Conservation (phyloP, 2,329 filamentous ascomycete species). For the Eutypa lata region DNA sequence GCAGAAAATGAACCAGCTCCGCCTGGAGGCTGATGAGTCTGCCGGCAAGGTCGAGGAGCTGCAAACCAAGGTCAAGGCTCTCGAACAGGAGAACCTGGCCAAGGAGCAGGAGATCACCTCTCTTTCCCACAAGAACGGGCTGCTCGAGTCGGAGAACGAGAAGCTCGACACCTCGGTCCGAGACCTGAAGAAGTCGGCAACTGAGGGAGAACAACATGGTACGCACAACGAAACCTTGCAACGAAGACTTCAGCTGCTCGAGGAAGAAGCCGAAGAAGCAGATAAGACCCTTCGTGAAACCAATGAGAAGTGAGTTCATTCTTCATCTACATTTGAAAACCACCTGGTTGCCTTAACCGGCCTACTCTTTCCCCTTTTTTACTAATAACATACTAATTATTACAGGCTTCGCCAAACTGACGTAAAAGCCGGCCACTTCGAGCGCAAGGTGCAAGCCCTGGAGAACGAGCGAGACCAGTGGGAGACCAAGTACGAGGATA, state of each 20-base stretch:
- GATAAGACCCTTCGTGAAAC: conserved; percentile 95
- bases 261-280: conserved; percentile 95
- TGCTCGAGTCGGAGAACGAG: conserved; percentile 87
- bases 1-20: conserved; percentile 93
- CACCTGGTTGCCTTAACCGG: too few species aligned
- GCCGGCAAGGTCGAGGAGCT: conserved; percentile 81
- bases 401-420: conserved; percentile 94
- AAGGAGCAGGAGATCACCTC: conserved; percentile 99
- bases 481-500: conserved; percentile 98
- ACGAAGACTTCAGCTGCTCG: conserved; percentile 89
- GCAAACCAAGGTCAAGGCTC: conserved; percentile 77
- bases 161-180: conserved; percentile 83
- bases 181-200: conserved; percentile 82
- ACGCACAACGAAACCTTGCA: conserved; percentile 89
- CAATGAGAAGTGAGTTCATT: conserved; percentile 85
- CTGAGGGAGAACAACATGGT: conserved; percentile 77
- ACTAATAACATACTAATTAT: background rate
- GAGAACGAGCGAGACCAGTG: conserved; percentile 89
- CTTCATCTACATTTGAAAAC: background rate
- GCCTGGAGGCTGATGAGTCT: conserved; percentile 87
- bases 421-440: conserved; percentile 98
- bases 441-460: conserved; percentile 97
- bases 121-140: conserved; percentile 88
- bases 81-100: conserved; percentile 91
- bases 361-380: background rate